Conservation (phyloP, 352 stramenopile genomes). For the Labyrinthula sp. region DNA sequence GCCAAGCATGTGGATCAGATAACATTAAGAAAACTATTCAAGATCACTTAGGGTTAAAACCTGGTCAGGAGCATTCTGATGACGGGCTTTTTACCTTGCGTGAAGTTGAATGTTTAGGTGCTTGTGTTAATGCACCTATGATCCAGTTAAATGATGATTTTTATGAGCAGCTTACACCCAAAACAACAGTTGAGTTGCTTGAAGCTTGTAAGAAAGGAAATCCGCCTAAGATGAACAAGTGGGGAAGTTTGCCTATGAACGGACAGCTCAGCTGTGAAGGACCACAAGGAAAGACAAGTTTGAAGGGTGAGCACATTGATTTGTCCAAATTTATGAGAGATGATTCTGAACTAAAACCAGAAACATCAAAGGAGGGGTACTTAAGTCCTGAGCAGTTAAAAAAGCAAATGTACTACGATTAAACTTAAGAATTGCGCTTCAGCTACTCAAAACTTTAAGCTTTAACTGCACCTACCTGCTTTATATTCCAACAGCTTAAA, state of each 20-base stretch:
- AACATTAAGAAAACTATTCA: constrained; percentile 98
- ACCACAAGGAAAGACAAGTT: constrained; percentile 76
- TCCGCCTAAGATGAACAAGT: constrained; percentile 69
- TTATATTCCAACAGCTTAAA: too few relatives aligned
- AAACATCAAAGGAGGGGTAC: too few relatives aligned
- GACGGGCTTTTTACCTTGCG: constrained; percentile 79
- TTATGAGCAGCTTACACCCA: constrained; percentile 88
- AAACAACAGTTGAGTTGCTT: constrained; percentile 86
- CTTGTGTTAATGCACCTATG: constrained; percentile 97
- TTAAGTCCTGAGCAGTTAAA: too few relatives aligned
- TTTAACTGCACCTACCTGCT: too few relatives aligned
- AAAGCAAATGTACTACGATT: too few relatives aligned
- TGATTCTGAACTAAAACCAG: too few relatives aligned
- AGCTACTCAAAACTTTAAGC: too few relatives aligned
- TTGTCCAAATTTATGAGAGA: constrained; percentile 29
- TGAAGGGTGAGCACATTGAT: constrained; percentile 33
- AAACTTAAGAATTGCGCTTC: too few relatives aligned
- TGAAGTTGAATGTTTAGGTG: constrained; percentile 95
- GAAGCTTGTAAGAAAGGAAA: constrained; percentile 79
- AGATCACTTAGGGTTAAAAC: constrained; percentile 84
- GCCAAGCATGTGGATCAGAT: constrained; percentile 96
- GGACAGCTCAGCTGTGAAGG: constrained; percentile 93
- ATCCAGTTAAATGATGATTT: constrained; percentile 97
- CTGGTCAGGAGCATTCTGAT: constrained; percentile 59
- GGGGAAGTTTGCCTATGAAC: constrained; percentile 94